A percentile compares a stretch with the other conserved stretches of the same genome.
These are phyloP conservation scores for Sparassis latifolia DNA, from an alignment of 1,284 basidiomycete species.

Conservation along the genomic window DNA sequence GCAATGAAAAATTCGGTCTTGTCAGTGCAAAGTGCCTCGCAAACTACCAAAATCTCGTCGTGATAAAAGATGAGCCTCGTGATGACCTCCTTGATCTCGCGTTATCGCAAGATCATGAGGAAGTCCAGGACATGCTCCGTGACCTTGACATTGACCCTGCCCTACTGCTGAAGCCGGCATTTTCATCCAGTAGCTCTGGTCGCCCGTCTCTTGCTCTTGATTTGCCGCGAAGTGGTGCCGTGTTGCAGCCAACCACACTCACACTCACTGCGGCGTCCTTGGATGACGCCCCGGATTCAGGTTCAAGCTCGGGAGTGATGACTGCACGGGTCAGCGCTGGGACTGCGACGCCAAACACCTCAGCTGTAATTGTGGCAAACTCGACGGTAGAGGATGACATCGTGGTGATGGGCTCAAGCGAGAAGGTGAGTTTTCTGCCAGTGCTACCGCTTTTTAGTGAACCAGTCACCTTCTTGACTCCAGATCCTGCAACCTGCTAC, in stretches of 20 bases:
- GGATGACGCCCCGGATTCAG: background rate
- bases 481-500: too few relatives aligned
- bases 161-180: background rate
- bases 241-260: too few relatives aligned
- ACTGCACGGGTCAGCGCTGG: too few relatives aligned
- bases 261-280: background rate
- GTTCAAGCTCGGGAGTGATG: background rate
- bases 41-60: background rate
- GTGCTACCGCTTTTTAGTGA: too few relatives aligned
- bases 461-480: too few relatives aligned
- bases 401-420: background rate
- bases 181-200: background rate
- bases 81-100: slow-evolving; percentile 4
- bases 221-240: background rate
- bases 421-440: background rate
- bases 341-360: background rate
- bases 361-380: background rate
- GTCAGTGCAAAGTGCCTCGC: background rate
- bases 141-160: background rate
- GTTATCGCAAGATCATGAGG: background rate
- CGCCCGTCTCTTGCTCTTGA: background rate
- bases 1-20: slow-evolving; percentile 5
- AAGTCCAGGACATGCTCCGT: background rate
- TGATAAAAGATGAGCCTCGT: slow-evolving; percentile 4
- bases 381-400: background rate